These are phyloP conservation scores for Pugionium cornutum DNA, from an alignment of 345 rosid species.

Conservation along the genomic window DNA sequence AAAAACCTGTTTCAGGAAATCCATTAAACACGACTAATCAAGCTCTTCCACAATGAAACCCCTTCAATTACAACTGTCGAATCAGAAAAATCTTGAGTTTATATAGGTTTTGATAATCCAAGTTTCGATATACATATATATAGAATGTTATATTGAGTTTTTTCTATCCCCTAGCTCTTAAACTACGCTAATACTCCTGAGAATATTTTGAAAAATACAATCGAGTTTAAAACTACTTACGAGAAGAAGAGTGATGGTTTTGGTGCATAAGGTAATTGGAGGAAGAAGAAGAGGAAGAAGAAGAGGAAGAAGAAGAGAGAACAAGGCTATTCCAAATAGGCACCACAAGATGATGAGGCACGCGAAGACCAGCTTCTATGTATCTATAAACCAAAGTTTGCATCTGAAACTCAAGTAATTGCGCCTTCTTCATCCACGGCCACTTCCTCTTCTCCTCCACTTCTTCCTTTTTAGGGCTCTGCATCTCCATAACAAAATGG, in stretches of 20 bases:
- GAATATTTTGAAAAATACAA: neutral
- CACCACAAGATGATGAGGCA: conserved; percentile 50
- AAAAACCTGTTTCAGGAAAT: conserved; percentile 6
- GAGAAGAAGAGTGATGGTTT: conserved; percentile 19
- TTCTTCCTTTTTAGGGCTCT: conserved; percentile 20
- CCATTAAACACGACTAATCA: neutral
- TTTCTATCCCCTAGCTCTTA: neutral
- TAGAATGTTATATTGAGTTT: neutral
- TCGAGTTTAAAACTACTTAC: conserved; percentile 24
- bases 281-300: conserved; percentile 3
- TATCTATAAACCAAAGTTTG: conserved; percentile 52
- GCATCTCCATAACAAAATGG: conserved; percentile 18
- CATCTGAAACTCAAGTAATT: conserved; percentile 54
- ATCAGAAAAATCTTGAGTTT: neutral
- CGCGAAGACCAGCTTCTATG: conserved; percentile 53
- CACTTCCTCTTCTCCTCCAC: conserved; percentile 25
- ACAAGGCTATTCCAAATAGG: conserved; percentile 52
- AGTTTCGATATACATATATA: neutral
- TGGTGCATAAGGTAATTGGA: conserved; percentile 9
- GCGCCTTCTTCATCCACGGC: conserved; percentile 46
- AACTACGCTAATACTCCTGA: neutral
- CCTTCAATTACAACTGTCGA: neutral
- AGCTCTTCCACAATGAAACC: neutral
- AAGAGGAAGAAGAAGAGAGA: conserved; percentile 35
- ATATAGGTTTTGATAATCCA: no score